Base-by-base conservation (phyloP, 805 yeast genomes). In the Kluyveromyces wickerhamii region DNA sequence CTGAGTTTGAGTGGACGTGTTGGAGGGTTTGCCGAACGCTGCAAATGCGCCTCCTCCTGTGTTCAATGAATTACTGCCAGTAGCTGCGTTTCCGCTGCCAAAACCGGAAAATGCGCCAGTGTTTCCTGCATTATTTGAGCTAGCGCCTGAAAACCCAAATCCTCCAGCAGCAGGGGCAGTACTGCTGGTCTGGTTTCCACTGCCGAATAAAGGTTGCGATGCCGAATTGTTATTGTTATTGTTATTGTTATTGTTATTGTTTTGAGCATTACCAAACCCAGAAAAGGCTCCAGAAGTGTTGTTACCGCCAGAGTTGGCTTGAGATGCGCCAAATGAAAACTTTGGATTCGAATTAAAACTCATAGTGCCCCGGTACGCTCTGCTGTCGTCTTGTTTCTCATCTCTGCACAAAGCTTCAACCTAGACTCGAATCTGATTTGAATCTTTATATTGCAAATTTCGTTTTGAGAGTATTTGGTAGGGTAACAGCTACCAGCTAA, bases 291-390 rank as follows among this genome's bases (percentile, higher is more conserved):
- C 18, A 10, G 22, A n/a, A 9, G 20, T n/a, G 13, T 16, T 15
- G 24, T n/a, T 11, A 14, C 17, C 17, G 28, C 27, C 29, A 14
- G 15, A 32, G 11, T 32, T 22, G 19, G 16, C 23, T 23, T 20
- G 44, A 19, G 34, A 26, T 15, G 36, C 41, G 17, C 52, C 51
- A 36, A 49, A 41, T 18, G 41, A 18, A 28, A 47, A 47, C 17
- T 45, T 36, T 35, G 48, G 45, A 21, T 14, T 17, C 12, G 27
- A 17, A 15, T 29, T 21, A 9, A 31, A 33, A 13, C 29, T 32
- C 7, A 25, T 8, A 4, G 31, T 31, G 14, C 17, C n/a, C 25
- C 34, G 21, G 25, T 16, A 17, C 9, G 21, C 19, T 21, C 27
- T 33, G 8, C 29, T 29, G 10, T 12, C 8, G 10, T 16, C 4